phyloP scores from a whole-genome alignment of 257 asterid genomes.

The Nicotiana noctiflora region DNA sequence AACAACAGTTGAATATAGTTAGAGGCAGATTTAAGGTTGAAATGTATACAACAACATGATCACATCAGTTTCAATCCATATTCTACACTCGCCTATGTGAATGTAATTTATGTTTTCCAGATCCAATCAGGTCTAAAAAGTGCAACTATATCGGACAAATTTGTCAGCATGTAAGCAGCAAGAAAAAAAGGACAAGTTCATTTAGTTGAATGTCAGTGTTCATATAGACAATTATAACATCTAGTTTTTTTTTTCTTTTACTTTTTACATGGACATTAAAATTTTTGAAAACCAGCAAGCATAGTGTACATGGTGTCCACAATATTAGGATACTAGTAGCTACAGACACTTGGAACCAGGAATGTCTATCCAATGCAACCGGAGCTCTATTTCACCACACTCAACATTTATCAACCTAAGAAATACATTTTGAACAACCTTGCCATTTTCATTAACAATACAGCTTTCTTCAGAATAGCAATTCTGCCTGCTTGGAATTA shows the following conservation, averaged over 20 bases:
- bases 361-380: slow-evolving; percentile 60
- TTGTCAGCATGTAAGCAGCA: background rate
- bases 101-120: too few species aligned
- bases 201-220: background rate
- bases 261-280: background rate
- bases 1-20: too few species aligned
- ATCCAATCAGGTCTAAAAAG: too few species aligned
- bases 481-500: slow-evolving; percentile 46
- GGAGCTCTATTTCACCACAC: slow-evolving; percentile 61
- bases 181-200: background rate
- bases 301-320: background rate
- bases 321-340: background rate
- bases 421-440: slow-evolving; percentile 43
- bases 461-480: slow-evolving; percentile 57
- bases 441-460: slow-evolving; percentile 38
- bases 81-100: too few species aligned
- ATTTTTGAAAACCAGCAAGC: background rate
- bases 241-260: background rate
- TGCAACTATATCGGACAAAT: background rate
- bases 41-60: too few species aligned
- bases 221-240: background rate
- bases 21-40: too few species aligned
- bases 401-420: slow-evolving; percentile 62
- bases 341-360: slow-evolving; percentile 39
- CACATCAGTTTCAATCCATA: too few species aligned